A percentile compares a stretch with the other conserved stretches of the same genome.
Evolutionary conservation across 1,284 basidiomycete species (phyloP).

Genomic region (Singerocomus inundabilis): DNA sequence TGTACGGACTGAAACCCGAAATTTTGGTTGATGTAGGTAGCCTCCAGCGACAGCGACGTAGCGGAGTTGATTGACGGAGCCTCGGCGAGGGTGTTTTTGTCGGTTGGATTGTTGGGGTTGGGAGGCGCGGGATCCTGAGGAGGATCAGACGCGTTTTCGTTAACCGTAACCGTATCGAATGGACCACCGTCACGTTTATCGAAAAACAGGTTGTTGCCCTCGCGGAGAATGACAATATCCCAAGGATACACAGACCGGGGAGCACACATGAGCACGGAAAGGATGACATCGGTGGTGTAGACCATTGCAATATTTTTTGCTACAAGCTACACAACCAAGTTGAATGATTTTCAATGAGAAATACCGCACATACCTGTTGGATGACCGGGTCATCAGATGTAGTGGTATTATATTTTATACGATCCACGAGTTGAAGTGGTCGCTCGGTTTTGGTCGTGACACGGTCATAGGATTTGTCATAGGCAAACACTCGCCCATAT

Average conservation of each 20-base stretch:
- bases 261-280: slow-evolving; percentile 95
- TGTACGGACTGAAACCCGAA: slow-evolving; percentile 96
- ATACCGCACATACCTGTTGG: slow-evolving; percentile 58
- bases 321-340: slow-evolving; percentile 55
- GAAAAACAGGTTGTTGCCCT: slow-evolving; percentile 92
- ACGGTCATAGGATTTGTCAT: slow-evolving; percentile 96
- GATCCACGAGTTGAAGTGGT: slow-evolving; percentile 89
- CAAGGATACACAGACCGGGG: slow-evolving; percentile 96
- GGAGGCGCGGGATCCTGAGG: slow-evolving; percentile 83
- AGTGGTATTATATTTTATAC: slow-evolving; percentile 96
- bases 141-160: slow-evolving; percentile 97
- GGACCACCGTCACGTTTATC: slow-evolving; percentile 99
- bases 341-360: slow-evolving; percentile 7
- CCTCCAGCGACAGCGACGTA: slow-evolving; percentile 92
- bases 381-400: slow-evolving; percentile 98
- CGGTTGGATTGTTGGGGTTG: slow-evolving; percentile 71
- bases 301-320: slow-evolving; percentile 79
- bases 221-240: slow-evolving; percentile 95
- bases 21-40: slow-evolving; percentile 99
- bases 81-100: slow-evolving; percentile 64
- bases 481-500: slow-evolving; percentile 89
- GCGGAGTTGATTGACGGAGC: slow-evolving; percentile 87
- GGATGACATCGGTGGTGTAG: slow-evolving; percentile 95
- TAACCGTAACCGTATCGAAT: slow-evolving; percentile 97
- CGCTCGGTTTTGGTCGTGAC: slow-evolving; percentile 92